A percentile compares a stretch with the other conserved stretches of the same genome.
These are phyloP conservation scores for Fusarium falciforme DNA, from an alignment of 2,329 filamentous ascomycete species.

Conservation along the genomic window DNA sequence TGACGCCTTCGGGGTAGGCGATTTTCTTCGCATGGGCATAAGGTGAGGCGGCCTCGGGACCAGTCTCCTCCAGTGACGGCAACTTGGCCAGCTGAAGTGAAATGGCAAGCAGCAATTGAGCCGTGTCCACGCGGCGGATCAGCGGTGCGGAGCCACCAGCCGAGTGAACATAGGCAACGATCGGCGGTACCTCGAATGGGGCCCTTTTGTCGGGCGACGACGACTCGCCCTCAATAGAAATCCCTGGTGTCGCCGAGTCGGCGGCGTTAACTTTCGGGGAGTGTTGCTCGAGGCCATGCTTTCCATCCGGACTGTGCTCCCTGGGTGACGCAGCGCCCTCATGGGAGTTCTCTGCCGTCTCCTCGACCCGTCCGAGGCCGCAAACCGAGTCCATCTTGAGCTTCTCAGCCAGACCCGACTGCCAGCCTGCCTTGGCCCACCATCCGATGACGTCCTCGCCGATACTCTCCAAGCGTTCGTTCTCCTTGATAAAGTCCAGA, in stretches of 20 bases:
- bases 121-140: conserved; percentile 89
- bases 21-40: conserved; percentile 85
- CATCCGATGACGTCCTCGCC: conserved; percentile 92
- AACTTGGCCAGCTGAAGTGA: conserved; percentile 90
- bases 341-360: conserved; percentile 51
- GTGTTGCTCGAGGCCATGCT: conserved; percentile 2
- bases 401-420: conserved; percentile 82
- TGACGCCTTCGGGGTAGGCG: conserved; percentile 84
- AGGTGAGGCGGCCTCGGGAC: conserved; percentile 69
- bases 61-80: conserved; percentile 74
- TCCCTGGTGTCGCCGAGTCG: conserved; percentile 1
- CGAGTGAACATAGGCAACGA: conserved; percentile 86
- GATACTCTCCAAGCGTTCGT: conserved; percentile 86
- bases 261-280: not conserved
- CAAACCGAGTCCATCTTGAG: conserved; percentile 76
- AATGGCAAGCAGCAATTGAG: conserved; percentile 81
- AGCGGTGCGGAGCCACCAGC: conserved; percentile 66
- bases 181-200: conserved; percentile 68
- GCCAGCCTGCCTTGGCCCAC: conserved; percentile 97
- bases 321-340: conserved; percentile 45
- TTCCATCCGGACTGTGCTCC: conserved; percentile 36
- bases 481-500: conserved; percentile 82
- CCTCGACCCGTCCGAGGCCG: conserved; percentile 51
- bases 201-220: conserved; percentile 20
- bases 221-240: conserved; percentile 6